These are phyloP conservation scores for Brassica juncea DNA, from an alignment of 345 rosid genomes.

Conservation along the genomic window DNA sequence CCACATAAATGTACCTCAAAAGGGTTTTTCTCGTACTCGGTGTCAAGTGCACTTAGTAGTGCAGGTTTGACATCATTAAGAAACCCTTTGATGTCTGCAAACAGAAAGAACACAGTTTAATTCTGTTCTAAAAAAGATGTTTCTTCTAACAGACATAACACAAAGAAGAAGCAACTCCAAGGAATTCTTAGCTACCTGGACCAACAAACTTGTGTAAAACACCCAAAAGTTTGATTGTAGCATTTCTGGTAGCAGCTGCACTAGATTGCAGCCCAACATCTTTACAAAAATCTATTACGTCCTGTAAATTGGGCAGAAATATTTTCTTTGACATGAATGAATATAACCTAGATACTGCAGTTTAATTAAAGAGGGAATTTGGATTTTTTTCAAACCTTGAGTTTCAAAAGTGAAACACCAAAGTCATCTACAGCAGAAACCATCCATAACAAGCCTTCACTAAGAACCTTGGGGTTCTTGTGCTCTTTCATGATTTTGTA, in stretches of 20 bases:
- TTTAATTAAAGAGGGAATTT: background rate
- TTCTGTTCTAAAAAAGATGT: background rate
- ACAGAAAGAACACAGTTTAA: conserved; percentile 18
- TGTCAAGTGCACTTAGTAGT: conserved; percentile 90
- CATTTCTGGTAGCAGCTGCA: conserved; percentile 97
- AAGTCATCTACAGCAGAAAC: conserved; percentile 95
- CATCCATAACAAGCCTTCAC: conserved; percentile 97
- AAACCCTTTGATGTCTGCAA: conserved; percentile 89
- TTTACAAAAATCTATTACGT: conserved; percentile 93
- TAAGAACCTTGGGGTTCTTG: conserved; percentile 98
- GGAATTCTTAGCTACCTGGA: conserved; percentile 63
- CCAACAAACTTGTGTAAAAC: conserved; percentile 89
- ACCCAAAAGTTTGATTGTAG: conserved; percentile 96
- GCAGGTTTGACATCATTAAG: conserved; percentile 97
- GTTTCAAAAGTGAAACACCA: conserved; percentile 81
- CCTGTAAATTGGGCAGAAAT: conserved; percentile 50
- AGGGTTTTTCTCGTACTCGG: conserved; percentile 91
- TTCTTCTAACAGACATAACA: conserved; percentile 19
- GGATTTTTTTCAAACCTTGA: conserved; percentile 61
- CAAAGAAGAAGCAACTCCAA: conserved; percentile 3
- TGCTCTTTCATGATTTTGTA: conserved; percentile 96
- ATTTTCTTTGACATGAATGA: background rate
- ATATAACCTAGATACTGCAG: conserved; percentile 17
- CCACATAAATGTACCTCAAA: conserved; percentile 63
- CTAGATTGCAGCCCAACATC: conserved; percentile 96